Base-by-base conservation (phyloP, 2,329 filamentous ascomycete genomes). In the Zalaria sp. region DNA sequence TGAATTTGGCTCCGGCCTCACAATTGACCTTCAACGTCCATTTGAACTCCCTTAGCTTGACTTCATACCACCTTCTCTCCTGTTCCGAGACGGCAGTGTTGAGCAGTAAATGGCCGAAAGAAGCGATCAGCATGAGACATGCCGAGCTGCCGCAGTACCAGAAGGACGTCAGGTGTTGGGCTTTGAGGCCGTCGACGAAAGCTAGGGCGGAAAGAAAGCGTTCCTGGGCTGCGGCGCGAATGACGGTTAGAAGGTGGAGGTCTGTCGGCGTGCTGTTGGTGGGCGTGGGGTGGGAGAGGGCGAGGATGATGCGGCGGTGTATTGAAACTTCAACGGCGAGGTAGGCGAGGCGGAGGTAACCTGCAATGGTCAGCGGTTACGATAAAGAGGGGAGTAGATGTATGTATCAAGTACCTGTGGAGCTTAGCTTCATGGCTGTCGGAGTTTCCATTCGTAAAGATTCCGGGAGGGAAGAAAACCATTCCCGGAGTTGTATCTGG, bases 121-220 rank as follows among this genome's bases (percentile, higher is more conserved):
- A 58, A 6, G 63, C 60, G 5, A 66, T 55, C n/a, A 67, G 53
- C 2, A 59, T 58, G 39, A 65, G 60, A 45, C 60, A 62, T 49
- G 63, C 61, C 26, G 60, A 60, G 3, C 64, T 65, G 4, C 62
- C 58, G 10, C 61, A 67, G 44, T 64, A 67, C 66, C 66, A 69
- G 52, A 68, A 68, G 0, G 64, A 64, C 31, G 64, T 60, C 5
- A 68, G 56, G 37, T 69, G 66, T 28, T 64, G 61, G 4, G 63
- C 60, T 32, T 63, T 62, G 4, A 69, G 53, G 11, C 57, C 51
- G 29, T 64, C 59, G n/a, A 68, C 56, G 43, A 69, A 67, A 11
- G 60, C 59, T 46, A 66, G 63, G n/a, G 64, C 63, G 10, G 60
- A 64, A 31, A 56, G 55, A 27, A 68, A 60, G 4, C 65, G 59